phyloP scores from a whole-genome alignment of 1,284 basidiomycete species.

The Marasmius tenuissimus region DNA sequence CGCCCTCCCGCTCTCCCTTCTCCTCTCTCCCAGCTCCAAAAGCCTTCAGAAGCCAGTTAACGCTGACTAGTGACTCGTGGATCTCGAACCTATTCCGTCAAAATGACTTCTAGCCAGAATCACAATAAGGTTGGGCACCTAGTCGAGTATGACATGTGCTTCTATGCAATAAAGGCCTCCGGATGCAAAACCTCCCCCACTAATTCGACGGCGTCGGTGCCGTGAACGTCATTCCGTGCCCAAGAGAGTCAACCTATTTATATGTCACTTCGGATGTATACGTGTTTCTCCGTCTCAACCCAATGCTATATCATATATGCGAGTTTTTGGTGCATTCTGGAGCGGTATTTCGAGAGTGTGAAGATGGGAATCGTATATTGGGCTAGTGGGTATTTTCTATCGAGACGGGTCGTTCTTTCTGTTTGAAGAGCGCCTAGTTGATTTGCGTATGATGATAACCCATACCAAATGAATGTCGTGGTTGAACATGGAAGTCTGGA shows the following conservation, averaged over 20 bases:
- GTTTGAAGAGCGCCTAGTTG: conserved; percentile 23
- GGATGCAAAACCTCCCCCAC: conserved; percentile 62
- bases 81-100: conserved; percentile 42
- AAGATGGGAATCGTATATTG: background rate
- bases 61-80: conserved; percentile 45
- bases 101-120: too few relatives aligned
- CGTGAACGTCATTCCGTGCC: too few relatives aligned
- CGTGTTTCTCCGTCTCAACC: conserved; percentile 59
- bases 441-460: conserved; percentile 54
- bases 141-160: conserved; percentile 64
- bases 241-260: too few relatives aligned
- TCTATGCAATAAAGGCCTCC: conserved; percentile 60
- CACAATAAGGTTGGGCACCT: conserved; percentile 55
- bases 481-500: too few relatives aligned
- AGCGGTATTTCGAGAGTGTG: conserved; percentile 32
- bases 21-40: conserved; percentile 25
- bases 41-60: conserved; percentile 54
- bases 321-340: conserved; percentile 48
- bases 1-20: background rate
- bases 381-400: background rate
- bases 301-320: conserved; percentile 52
- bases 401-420: too few relatives aligned
- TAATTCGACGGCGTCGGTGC: conserved; percentile 22
- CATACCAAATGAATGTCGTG: conserved; percentile 29
- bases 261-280: conserved; percentile 65